Base-by-base conservation (phyloP, 2,329 filamentous ascomycete genomes). In the Trichoderma sp. region DNA sequence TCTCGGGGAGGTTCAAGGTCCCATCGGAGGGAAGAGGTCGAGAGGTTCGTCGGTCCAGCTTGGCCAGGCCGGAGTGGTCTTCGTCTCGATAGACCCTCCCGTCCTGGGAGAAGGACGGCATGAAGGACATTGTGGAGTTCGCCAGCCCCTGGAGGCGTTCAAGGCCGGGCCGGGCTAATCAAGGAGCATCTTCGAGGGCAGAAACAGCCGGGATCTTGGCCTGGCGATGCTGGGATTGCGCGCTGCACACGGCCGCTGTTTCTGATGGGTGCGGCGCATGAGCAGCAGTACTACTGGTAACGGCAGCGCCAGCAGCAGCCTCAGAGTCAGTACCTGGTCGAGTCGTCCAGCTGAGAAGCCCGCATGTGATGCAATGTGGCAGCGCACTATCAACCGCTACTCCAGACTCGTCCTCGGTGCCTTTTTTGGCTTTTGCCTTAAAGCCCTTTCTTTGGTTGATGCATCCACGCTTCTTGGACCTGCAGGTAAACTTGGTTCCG, bases 101-200 rank as follows among this genome's bases (percentile, higher is more conserved):
- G 66, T 75, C 75, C 39, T 70, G 71, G 41, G 75, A 73, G 63
- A 75, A 73, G 28, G 76, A 68, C 64, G 78, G 74, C 67, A 77
- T 73, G 67, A 78, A 77, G 55, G 78, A 76, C 78, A 81, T 81
- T 71, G 66, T 73, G 69, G 72, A 69, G 69, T 71, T 63, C 67
- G 69, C 69, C 67, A 69, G 69, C 70, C 71, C 71, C 66, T 69
- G 57, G 63, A 71, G 67, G 67, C 69, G 63, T 58, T 44, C 41
- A 19, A 30, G 39, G 58, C 45, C 58, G n/a, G 47, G 50, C 26
- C 65, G 52, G 41, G 24, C 58, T 66, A 66, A 34, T 47, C 30
- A 58, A 52, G 34, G 56, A 51, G 67, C 68, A 69, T 69, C 56
- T 62, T 64, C 39, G 62, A 61, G 17, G 41, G 58, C 26, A 51